phyloP scores from a whole-genome alignment of 2,329 filamentous ascomycete genomes.

The Coniochaeta ligniaria region DNA sequence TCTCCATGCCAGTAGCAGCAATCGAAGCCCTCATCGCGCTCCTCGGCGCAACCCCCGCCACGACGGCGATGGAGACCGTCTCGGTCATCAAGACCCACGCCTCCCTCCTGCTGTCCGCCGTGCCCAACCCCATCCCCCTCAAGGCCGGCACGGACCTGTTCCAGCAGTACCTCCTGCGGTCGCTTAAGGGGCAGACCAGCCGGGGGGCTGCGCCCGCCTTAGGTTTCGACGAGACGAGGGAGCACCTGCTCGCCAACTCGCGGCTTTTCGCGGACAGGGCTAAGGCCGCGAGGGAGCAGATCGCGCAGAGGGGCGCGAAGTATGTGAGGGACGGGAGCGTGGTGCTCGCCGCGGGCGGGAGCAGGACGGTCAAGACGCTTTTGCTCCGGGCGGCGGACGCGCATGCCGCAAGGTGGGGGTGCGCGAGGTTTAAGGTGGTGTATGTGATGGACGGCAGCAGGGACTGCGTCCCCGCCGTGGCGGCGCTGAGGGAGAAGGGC shows the following conservation, averaged over 20 bases:
- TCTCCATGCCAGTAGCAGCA: slow-evolving; percentile 86
- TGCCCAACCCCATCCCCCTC: slow-evolving; percentile 84
- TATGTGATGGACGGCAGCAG: slow-evolving; percentile 58
- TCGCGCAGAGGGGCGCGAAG: slow-evolving; percentile 70
- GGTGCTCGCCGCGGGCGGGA: slow-evolving; percentile 87
- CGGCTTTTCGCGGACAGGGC: slow-evolving; percentile 81
- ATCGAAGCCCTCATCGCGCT: slow-evolving; percentile 65
- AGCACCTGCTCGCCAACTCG: slow-evolving; percentile 79
- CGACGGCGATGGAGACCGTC: slow-evolving; percentile 90
- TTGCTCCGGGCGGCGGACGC: slow-evolving; percentile 67
- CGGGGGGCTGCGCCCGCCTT: slow-evolving; percentile 19
- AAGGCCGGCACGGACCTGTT: slow-evolving; percentile 94
- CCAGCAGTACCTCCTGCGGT: slow-evolving; percentile 84
- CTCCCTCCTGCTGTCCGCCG: slow-evolving; percentile 65
- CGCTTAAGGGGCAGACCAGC: slow-evolving; percentile 45
- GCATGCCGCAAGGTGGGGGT: slow-evolving; percentile 42
- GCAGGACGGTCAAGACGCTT: slow-evolving; percentile 72
- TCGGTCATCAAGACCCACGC: slow-evolving; percentile 75
- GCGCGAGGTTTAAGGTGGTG: slow-evolving; percentile 70
- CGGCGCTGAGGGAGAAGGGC: slow-evolving; percentile 61
- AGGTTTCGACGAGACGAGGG: slow-evolving; percentile 74
- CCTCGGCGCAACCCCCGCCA: slow-evolving; percentile 70
- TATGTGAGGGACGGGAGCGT: slow-evolving; percentile 73
- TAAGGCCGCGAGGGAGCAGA: slow-evolving; percentile 75
- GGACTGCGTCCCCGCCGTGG: slow-evolving; percentile 66